Base-by-base conservation (phyloP, 768 basidiomycete species). In the Podaxis sp. region DNA sequence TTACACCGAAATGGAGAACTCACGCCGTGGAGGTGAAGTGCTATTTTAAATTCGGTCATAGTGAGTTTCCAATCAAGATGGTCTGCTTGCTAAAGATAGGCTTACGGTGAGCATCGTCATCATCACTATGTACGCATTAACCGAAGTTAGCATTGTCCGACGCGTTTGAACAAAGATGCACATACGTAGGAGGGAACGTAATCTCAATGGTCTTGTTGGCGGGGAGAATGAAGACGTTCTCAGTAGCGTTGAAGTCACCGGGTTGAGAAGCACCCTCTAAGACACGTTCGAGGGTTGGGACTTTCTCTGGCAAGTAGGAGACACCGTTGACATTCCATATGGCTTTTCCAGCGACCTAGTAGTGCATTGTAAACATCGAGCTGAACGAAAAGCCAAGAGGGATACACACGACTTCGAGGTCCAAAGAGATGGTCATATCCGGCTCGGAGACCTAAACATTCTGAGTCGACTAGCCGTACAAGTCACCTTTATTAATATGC, bases 271-370 rank as follows among this genome's bases (percentile, higher is more conserved):
- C 69, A 4, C 70, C 70, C 13, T 61, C 64, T 0, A 71, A 55
- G 53, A 78, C 72, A 54, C 75, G 73, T n/a, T 69, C 55, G 4
- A 71, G 66, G 37, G 74, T 71, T 2, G 69, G 71, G 13, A 64
- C 49, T 25, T 50, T 55, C 37, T 61, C 49, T 0, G 76, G 75
- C 12, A 67, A 56, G 24, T 67, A 76, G 13, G 70, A 66, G 27
- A 73, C 66, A 40, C 65, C 64, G 68, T 77, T 77, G 63, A 81
- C 70, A 27, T 66, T 69, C 73, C 73, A 75, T 36, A 64, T 29
- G 7, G 67, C 65, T 29, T 64, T 53, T 22, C 68, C 68, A 55
- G 66, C 53, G 61, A 46, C 61, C 66, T 59, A 41, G 19, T 33
- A 52, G 12, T 13, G n/a, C 27, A 33, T 6, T 13, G 25, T 49